Evolutionary conservation across 352 stramenopile genomes (phyloP), one percentile per base, ranked within the genome.

Genomic region (Globisporangium viniferum): DNA sequence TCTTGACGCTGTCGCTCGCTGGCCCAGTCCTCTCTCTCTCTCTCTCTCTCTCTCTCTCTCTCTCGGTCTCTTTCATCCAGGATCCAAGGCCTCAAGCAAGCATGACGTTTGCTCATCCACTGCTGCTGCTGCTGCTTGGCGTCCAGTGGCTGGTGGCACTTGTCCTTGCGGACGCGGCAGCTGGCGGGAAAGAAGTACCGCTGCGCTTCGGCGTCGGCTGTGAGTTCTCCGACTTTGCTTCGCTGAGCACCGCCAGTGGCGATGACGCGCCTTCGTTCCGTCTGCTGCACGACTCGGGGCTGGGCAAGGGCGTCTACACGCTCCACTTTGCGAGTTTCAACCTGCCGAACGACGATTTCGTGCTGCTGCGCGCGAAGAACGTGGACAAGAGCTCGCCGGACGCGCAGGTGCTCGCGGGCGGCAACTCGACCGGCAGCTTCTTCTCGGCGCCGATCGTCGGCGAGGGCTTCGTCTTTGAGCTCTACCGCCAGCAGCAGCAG

Each of bases 281-380:
- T n/a, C 73, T 90, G 22, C 61, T 81, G 29, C 67, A 83, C 15
- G 70, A 87, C 36, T 72, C 72, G 35, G 78, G 81, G 20, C 76
- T 88, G 27, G 80, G 80, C 6, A 71, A 73, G 10, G 82, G 82
- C 0, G 71, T 90, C 15, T 91, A 89, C 66, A 80, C 89, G 44
- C 53, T 91, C 3, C 80, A 89, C 39, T 88, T 93, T 51, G 73
- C 64, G 24, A 67, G 74, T 20, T 88, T 93, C 54, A 69, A 79
- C 33, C 57, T 93, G 10, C 81, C 83, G 4, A 62, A 75, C 20
- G 59, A 78, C 4, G 86, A 93, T 60, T 51, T 76, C 10, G 33
- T 93, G 33, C 48, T 86, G 8, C 24, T 91, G 14, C 74, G 75
- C 65, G 68, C 66, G 3, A 75, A 68, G 12, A 73, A 81, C 58